A percentile compares a stretch with the other conserved stretches of the same genome.
These are phyloP conservation scores for Fusarium phyllophilum DNA, from an alignment of 2,329 filamentous ascomycete genomes.

Conservation along the genomic window DNA sequence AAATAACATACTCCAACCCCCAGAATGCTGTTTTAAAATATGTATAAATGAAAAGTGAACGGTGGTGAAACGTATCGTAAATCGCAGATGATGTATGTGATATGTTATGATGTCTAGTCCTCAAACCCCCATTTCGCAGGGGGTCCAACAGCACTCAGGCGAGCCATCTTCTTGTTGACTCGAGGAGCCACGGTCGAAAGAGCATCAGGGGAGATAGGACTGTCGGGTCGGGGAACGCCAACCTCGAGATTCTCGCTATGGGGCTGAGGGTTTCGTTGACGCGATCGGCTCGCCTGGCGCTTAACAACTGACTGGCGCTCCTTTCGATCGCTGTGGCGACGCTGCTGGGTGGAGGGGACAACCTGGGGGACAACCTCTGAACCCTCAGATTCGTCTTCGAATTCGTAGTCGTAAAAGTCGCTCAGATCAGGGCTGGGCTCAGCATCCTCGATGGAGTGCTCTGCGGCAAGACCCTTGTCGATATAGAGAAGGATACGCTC, in stretches of 20 bases:
- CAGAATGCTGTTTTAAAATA: conserved; percentile 25
- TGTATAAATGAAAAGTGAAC: conserved; percentile 13
- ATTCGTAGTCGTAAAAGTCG: conserved; percentile 53
- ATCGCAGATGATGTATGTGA: background rate
- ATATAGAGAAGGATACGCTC: conserved; percentile 46
- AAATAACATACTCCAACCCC: conserved; percentile 33
- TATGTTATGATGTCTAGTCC: conserved; percentile 24
- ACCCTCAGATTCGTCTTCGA: conserved; percentile 43
- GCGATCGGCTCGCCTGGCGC: conserved; percentile 21
- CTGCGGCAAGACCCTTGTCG: conserved; percentile 41
- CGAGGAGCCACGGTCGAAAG: conserved; percentile 43
- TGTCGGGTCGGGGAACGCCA: conserved; percentile 55
- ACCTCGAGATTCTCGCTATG: conserved; percentile 30
- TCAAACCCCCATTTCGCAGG: conserved; percentile 38
- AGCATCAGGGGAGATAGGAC: conserved; percentile 50
- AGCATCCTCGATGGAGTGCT: conserved; percentile 38
- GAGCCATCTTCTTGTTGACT: conserved; percentile 53
- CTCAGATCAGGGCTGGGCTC: conserved; percentile 52
- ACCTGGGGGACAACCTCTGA: conserved; percentile 31
- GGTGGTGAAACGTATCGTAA: conserved; percentile 25
- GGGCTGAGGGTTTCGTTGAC: conserved; percentile 1
- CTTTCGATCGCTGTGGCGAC: conserved; percentile 15
- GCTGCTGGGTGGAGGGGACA: conserved; percentile 28
- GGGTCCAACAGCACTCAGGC: conserved; percentile 49
- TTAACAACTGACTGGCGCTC: conserved; percentile 18